Evolutionary conservation across 768 basidiomycete species (phyloP).

Genomic region (Exsudoporus frostii): DNA sequence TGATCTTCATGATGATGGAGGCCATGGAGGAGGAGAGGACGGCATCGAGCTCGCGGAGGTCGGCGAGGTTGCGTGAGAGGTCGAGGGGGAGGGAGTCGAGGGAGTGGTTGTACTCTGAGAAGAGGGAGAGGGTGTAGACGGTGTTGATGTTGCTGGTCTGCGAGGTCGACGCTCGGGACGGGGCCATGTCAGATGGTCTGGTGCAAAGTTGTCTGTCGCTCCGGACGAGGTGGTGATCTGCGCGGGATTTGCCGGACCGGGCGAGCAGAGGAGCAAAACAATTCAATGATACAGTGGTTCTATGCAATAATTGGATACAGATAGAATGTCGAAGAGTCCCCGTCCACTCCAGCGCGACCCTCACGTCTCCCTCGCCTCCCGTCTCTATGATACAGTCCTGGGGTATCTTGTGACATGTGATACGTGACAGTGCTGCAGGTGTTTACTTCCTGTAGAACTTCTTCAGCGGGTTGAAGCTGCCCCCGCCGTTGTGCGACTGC

Average conservation of each 20-base stretch:
- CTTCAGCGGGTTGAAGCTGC: conserved; percentile 32
- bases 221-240: background rate
- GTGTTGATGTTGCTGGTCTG: conserved; percentile 36
- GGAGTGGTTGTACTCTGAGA: conserved; percentile 84
- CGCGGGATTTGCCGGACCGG: conserved; percentile 33
- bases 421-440: too few relatives aligned
- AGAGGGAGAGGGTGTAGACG: conserved; percentile 63
- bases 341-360: background rate
- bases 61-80: conserved; percentile 90
- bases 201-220: background rate
- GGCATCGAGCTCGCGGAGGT: conserved; percentile 97
- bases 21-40: conserved; percentile 88
- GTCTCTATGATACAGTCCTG: conserved; percentile 29
- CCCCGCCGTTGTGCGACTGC: conserved; percentile 20
- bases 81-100: conserved; percentile 93
- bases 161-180: conserved; percentile 31
- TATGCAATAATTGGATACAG: conserved; percentile 23
- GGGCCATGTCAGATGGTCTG: conserved; percentile 31
- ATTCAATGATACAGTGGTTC: conserved; percentile 18
- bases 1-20: conserved; percentile 77
- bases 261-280: background rate
- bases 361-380: background rate
- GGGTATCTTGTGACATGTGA: background rate
- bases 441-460: conserved; percentile 36
- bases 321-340: conserved; percentile 21